Percentiles rank a stretch among this genome's conserved stretches.
Evolutionary conservation across 2,329 filamentous ascomycete species (phyloP).

Genomic region (Lecanicillium sp.): DNA sequence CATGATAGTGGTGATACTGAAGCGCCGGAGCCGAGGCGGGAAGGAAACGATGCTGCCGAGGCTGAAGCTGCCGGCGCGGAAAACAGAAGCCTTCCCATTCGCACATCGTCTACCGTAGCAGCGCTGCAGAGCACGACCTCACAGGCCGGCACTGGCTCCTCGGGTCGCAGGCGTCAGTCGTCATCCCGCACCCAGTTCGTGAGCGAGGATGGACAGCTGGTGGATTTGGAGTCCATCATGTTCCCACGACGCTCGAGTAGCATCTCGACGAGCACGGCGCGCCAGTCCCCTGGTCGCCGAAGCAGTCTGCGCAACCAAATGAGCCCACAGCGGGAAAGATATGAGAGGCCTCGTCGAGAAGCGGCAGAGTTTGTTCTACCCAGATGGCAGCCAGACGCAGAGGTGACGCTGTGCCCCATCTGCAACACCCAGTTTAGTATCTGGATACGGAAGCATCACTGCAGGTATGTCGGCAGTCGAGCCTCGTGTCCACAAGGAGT

Average conservation of each 20-base stretch:
- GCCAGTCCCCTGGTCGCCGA: background rate
- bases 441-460: constrained; percentile 87
- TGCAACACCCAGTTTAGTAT: constrained; percentile 75
- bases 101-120: constrained; percentile 16
- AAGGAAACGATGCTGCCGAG: background rate
- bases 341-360: background rate
- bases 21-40: no score
- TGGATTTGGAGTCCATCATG: constrained; percentile 7
- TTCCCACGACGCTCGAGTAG: background rate
- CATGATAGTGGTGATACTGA: no score
- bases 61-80: constrained; percentile 3
- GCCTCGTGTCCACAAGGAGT: no score
- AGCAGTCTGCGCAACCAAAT: constrained; percentile 1
- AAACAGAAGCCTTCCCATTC: constrained; percentile 14
- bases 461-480: constrained; percentile 63
- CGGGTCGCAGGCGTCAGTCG: background rate
- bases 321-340: background rate
- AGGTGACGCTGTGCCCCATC: constrained; percentile 78
- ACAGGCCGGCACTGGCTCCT: background rate
- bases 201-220: background rate
- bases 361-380: constrained; percentile 53
- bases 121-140: background rate
- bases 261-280: background rate
- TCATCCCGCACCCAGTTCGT: background rate
- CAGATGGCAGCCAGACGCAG: constrained; percentile 81